A percentile compares a stretch with the other conserved stretches of the same genome.
phyloP scores from a whole-genome alignment of 2,329 filamentous ascomycete species.

The Fusarium buxicola region DNA sequence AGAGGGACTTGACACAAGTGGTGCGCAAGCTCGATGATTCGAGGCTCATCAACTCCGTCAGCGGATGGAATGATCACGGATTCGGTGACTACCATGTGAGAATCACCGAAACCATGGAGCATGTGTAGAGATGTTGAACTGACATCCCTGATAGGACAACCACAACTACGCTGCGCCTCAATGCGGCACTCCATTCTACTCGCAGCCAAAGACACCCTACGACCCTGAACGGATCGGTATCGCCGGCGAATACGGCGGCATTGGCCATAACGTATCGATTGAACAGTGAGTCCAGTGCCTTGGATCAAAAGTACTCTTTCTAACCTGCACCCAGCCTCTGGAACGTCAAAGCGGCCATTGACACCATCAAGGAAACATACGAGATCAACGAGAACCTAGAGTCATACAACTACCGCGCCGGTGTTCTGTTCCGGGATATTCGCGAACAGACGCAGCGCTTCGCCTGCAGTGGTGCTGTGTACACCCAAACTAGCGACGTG shows the following conservation, averaged over 20 bases:
- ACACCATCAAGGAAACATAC: constrained; percentile 74
- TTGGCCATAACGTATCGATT: constrained; percentile 72
- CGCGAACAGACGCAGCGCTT: constrained; percentile 70
- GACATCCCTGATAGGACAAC: constrained; percentile 60
- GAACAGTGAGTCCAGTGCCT: constrained; percentile 49
- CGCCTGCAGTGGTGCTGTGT: constrained; percentile 75
- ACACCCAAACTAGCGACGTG: constrained; percentile 80
- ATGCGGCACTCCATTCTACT: constrained; percentile 77
- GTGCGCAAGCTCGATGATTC: constrained; percentile 71
- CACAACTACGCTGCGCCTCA: constrained; percentile 79
- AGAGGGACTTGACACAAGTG: constrained; percentile 65
- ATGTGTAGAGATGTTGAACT: rapidly evolving
- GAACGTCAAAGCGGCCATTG: constrained; percentile 70
- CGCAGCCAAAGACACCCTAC: constrained; percentile 64
- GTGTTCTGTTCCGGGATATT: constrained; percentile 69
- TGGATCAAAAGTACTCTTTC: rapidly evolving
- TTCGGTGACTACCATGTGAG: constrained; percentile 67
- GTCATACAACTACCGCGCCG: constrained; percentile 74
- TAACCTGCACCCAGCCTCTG: constrained; percentile 62
- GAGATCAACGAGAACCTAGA: constrained; percentile 70
- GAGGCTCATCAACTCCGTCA: constrained; percentile 70
- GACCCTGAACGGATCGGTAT: constrained; percentile 72
- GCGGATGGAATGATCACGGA: constrained; percentile 76
- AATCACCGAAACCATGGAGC: rapidly evolving
- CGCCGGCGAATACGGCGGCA: constrained; percentile 78